Evolutionary conservation across 495 filamentous ascomycete species (phyloP).

Genomic region (Extremus antarcticus): DNA sequence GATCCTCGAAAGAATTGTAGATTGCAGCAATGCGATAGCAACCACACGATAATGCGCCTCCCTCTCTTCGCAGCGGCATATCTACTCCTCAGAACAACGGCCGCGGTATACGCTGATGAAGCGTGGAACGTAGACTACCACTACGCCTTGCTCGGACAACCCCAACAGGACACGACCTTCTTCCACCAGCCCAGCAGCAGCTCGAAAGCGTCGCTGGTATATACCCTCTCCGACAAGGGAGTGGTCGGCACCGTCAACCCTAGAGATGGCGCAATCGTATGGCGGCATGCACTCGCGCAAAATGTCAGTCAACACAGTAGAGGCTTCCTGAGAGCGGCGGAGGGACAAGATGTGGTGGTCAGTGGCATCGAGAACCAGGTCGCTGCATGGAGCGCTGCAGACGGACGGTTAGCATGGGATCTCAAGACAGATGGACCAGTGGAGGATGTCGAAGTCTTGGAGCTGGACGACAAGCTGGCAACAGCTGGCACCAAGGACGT

Average conservation of each 20-base stretch:
- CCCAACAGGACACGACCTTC: conserved; percentile 75
- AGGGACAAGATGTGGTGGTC: conserved; percentile 62
- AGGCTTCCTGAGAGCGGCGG: conserved; percentile 57
- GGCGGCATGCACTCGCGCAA: conserved; percentile 61
- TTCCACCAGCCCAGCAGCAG: conserved; percentile 75
- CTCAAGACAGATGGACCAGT: conserved; percentile 48
- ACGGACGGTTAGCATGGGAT: conserved; percentile 69
- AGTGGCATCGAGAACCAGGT: conserved; percentile 57
- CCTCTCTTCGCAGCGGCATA: conserved; percentile 7
- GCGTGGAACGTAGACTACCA: conserved; percentile 90
- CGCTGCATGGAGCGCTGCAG: conserved; percentile 72
- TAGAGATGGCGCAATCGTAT: conserved; percentile 69
- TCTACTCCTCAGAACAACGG: conserved; percentile 25
- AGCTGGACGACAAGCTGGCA: conserved; percentile 48
- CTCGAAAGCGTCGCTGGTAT: conserved; percentile 80
- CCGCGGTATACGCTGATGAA: conserved; percentile 79
- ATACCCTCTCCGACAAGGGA: conserved; percentile 72
- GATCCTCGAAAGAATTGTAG: too few relatives aligned
- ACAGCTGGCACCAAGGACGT: conserved; percentile 50
- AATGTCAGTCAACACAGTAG: conserved; percentile 9
- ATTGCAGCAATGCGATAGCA: neutral
- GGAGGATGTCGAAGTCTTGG: conserved; percentile 69
- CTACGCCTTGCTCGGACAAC: conserved; percentile 73
- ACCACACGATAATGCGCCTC: conserved; percentile 5
- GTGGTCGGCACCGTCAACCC: conserved; percentile 85